These are phyloP conservation scores for Quercus agrifolia DNA, from an alignment of 306 rosid species.

Conservation along the genomic window DNA sequence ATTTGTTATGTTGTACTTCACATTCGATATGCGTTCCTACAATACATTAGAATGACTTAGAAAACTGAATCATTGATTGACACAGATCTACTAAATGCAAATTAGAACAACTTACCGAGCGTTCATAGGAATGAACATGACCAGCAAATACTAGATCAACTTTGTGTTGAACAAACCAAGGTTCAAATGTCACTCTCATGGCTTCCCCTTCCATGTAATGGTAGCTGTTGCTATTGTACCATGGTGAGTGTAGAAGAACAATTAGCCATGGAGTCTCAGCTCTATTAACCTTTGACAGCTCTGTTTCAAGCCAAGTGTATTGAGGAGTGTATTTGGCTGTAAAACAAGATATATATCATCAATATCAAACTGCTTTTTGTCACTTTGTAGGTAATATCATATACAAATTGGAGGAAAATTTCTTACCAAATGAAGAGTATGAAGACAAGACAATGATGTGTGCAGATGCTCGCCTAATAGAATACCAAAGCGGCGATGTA, in stretches of 20 bases:
- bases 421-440: slow-evolving; percentile 73
- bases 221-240: neutral
- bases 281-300: neutral
- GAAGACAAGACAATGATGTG: slow-evolving; percentile 76
- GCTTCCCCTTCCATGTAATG: neutral
- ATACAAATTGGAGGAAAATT: neutral
- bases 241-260: slow-evolving; percentile 2
- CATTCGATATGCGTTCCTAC: slow-evolving; percentile 16
- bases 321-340: neutral
- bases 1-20: slow-evolving; percentile 19
- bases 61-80: too few relatives aligned
- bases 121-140: too few relatives aligned
- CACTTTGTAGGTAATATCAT: neutral
- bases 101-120: neutral
- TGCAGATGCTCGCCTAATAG: slow-evolving; percentile 88
- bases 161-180: too few relatives aligned
- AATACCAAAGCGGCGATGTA: slow-evolving; percentile 78
- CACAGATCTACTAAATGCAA: too few relatives aligned
- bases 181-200: too few relatives aligned
- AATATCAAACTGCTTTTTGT: neutral
- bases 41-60: neutral
- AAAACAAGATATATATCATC: neutral
- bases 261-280: slow-evolving; percentile 5
- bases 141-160: too few relatives aligned
- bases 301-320: neutral